A percentile compares a stretch with the other conserved stretches of the same genome.
Evolutionary conservation across 163 green algal genomes (phyloP).

Genomic region (Chlamydomonas reinhardtii): DNA sequence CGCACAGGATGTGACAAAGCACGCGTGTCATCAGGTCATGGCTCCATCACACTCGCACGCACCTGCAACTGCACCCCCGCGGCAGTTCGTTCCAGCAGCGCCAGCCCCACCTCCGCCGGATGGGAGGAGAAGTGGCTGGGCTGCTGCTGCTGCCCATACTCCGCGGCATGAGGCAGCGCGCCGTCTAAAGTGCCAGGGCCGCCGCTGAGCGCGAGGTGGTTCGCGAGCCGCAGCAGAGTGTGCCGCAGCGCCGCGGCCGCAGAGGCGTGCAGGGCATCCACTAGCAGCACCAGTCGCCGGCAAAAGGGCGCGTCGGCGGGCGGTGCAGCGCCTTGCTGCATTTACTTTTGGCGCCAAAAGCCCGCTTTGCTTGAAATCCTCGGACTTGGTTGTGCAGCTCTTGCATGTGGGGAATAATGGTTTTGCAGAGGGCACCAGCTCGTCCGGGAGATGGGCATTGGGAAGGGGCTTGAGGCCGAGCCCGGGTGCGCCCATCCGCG

Average conservation of each 20-base stretch:
- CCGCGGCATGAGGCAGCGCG: too few species aligned
- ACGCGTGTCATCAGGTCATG: too few species aligned
- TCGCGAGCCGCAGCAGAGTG: constrained; percentile 25
- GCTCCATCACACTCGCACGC: not conserved
- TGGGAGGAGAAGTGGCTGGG: not conserved
- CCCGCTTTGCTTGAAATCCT: not conserved
- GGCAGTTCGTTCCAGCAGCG: not conserved
- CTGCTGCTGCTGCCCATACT: too few species aligned
- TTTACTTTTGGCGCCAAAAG: constrained; percentile 4
- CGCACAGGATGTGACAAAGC: too few species aligned
- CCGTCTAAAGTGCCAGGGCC: too few species aligned
- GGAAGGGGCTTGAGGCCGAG: too few species aligned
- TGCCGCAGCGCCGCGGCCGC: not conserved
- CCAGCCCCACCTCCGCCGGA: constrained; percentile 18
- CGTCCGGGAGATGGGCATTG: too few species aligned
- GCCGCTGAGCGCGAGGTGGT: constrained; percentile 13
- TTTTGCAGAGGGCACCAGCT: too few species aligned
- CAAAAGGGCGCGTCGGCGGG: not conserved
- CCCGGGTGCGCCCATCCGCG: too few species aligned
- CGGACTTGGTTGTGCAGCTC: too few species aligned
- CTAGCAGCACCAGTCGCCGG: constrained; percentile 12
- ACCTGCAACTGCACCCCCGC: constrained; percentile 35
- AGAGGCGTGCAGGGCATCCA: constrained; percentile 17
- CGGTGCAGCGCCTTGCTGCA: not conserved
- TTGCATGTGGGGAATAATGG: too few species aligned